phyloP scores from a whole-genome alignment of 139 green algal species.

The Tetraselmis chui region DNA sequence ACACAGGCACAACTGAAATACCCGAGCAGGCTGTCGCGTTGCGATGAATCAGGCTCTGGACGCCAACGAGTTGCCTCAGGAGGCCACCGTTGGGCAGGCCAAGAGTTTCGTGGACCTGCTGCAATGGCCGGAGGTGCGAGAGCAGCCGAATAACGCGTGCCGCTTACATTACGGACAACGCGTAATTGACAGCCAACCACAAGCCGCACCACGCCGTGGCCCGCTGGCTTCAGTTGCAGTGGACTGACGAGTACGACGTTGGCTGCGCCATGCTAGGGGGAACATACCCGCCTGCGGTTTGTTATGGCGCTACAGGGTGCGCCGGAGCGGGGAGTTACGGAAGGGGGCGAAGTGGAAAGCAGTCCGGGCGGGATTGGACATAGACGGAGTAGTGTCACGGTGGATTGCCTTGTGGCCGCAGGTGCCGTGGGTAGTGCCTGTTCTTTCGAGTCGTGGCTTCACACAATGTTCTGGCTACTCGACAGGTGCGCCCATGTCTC shows the following conservation, averaged over 20 bases:
- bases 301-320: neutral
- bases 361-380: too few relatives aligned
- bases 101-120: neutral
- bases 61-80: neutral
- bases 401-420: neutral
- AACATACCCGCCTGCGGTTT: neutral
- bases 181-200: too few relatives aligned
- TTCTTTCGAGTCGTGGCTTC: neutral
- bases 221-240: neutral
- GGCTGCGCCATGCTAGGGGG: neutral
- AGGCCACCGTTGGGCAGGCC: neutral
- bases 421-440: neutral
- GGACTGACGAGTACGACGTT: neutral
- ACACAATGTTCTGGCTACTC: neutral
- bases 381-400: neutral
- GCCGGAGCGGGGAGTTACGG: too few relatives aligned
- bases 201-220: neutral
- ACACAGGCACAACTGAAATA: too few relatives aligned
- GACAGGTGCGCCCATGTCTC: neutral
- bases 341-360: too few relatives aligned
- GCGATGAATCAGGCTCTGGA: neutral
- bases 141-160: neutral
- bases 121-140: neutral
- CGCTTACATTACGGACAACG: too few relatives aligned
- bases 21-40: neutral